Evolutionary conservation across 805 yeast species (phyloP).

Genomic region (Yarrowia sp.): DNA sequence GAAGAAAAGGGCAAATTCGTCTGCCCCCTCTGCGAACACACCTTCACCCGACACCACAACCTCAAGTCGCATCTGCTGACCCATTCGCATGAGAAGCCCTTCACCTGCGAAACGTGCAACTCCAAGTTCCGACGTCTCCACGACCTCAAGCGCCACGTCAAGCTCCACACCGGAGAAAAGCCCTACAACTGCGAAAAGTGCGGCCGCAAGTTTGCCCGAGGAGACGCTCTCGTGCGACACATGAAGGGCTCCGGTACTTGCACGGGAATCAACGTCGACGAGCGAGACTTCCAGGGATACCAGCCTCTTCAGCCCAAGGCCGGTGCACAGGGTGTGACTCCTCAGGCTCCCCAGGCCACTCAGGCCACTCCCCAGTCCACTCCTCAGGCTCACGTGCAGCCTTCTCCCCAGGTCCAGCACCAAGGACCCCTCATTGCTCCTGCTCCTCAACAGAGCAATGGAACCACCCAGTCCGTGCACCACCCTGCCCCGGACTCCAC

Average conservation of each 20-base stretch:
- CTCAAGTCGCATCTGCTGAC: slow-evolving; percentile 74
- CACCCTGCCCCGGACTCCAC: slow-evolving; percentile 5
- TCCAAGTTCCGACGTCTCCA: slow-evolving; percentile 72
- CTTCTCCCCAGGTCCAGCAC: background rate
- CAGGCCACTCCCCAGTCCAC: slow-evolving; percentile 25
- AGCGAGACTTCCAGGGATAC: slow-evolving; percentile 34
- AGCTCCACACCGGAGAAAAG: slow-evolving; percentile 77
- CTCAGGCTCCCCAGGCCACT: background rate
- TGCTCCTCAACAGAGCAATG: background rate
- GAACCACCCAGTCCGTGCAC: background rate
- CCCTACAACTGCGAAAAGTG: slow-evolving; percentile 70
- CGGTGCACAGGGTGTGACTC: too few relatives aligned
- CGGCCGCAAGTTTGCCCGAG: slow-evolving; percentile 70
- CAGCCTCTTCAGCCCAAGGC: slow-evolving; percentile 29
- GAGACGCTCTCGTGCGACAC: slow-evolving; percentile 78
- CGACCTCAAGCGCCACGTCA: slow-evolving; percentile 77
- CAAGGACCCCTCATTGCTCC: slow-evolving; percentile 28
- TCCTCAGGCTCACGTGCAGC: background rate
- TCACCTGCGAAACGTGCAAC: slow-evolving; percentile 65
- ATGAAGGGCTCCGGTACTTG: slow-evolving; percentile 55
- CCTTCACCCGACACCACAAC: slow-evolving; percentile 76
- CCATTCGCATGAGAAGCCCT: slow-evolving; percentile 71
- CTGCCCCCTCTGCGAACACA: slow-evolving; percentile 67
- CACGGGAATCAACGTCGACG: slow-evolving; percentile 32
- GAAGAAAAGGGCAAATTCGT: slow-evolving; percentile 48